Conservation (phyloP, 1,139 yeast genomes). For the Hemisphaericaspora xylofermentans region DNA sequence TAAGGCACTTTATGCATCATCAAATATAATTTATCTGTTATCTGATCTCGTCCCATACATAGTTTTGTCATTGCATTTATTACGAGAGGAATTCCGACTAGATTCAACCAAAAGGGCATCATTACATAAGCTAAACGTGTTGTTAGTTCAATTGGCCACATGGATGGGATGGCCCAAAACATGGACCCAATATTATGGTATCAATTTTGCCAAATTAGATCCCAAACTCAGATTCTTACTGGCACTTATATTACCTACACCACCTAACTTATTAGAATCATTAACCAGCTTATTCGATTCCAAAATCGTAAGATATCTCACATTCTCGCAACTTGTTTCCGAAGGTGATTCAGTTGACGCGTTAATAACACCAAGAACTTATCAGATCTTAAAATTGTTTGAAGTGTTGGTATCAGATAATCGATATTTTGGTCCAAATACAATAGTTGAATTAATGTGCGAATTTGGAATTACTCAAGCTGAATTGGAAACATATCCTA, state of each 20-base stretch:
- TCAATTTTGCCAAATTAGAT: slow-evolving; percentile 25
- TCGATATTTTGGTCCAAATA: slow-evolving; percentile 39
- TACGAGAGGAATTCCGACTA: slow-evolving; percentile 72
- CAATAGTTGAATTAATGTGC: slow-evolving; percentile 59
- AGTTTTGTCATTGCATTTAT: slow-evolving; percentile 67
- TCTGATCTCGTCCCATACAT: slow-evolving; percentile 58
- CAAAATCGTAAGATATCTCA: slow-evolving; percentile 52
- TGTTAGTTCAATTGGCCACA: slow-evolving; percentile 60
- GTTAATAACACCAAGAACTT: slow-evolving; percentile 63
- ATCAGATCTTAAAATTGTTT: slow-evolving; percentile 54
- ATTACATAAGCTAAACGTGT: slow-evolving; percentile 42
- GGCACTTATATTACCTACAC: slow-evolving; percentile 44
- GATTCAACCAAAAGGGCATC: slow-evolving; percentile 46
- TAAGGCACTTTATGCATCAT: slow-evolving; percentile 25
- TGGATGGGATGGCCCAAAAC: slow-evolving; percentile 76
- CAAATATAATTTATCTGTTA: slow-evolving; percentile 37
- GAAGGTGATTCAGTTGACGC: slow-evolving; percentile 63
- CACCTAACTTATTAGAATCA: slow-evolving; percentile 59
- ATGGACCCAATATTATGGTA: slow-evolving; percentile 63
- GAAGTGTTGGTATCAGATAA: slow-evolving; percentile 60
- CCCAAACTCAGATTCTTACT: slow-evolving; percentile 33
- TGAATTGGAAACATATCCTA: slow-evolving; percentile 69
- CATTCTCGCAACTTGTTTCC: slow-evolving; percentile 67
- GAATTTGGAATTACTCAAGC: slow-evolving; percentile 50
- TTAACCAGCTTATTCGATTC: slow-evolving; percentile 50